phyloP scores from a whole-genome alignment of 495 filamentous ascomycete genomes.

The Corynascus novoguineensis region DNA sequence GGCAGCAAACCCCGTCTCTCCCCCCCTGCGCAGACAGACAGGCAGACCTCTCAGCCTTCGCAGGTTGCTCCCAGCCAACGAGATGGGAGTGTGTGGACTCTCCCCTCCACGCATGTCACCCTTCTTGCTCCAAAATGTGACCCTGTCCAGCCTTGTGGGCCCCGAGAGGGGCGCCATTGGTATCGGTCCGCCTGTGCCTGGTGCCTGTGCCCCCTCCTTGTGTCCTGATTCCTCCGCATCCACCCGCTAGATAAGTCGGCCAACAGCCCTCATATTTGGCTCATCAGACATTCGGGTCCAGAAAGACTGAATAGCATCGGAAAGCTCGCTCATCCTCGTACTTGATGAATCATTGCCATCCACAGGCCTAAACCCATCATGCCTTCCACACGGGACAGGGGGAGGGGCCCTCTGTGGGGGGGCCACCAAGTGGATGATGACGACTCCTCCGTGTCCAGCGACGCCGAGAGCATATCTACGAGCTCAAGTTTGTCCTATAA shows the following conservation, averaged over 20 bases:
- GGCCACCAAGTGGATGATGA: conserved; percentile 4
- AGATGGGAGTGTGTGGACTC: too few species aligned
- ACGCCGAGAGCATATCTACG: conserved; percentile 10
- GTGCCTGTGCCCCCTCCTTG: neutral
- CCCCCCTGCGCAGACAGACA: neutral
- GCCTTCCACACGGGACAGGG: neutral
- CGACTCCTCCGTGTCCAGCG: conserved; percentile 12
- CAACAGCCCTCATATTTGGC: conserved; percentile 1
- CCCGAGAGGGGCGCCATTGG: neutral
- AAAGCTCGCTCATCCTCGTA: too few species aligned
- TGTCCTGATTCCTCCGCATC: neutral
- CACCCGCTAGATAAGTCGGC: conserved; percentile 10
- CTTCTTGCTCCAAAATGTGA: neutral
- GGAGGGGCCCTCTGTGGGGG: neutral
- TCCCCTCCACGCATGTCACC: neutral
- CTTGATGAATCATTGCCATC: neutral
- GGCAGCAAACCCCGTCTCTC: neutral
- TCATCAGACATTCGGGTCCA: too few species aligned
- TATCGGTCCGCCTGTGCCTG: neutral
- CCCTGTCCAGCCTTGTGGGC: conserved; percentile 8
- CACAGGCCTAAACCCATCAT: neutral
- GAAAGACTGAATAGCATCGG: too few species aligned
- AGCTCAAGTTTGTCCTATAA: neutral
- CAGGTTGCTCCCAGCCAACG: neutral
- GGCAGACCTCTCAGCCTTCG: neutral